These are phyloP conservation scores for Infundibulicybe gibba DNA, from an alignment of 768 basidiomycete genomes.

Conservation along the genomic window DNA sequence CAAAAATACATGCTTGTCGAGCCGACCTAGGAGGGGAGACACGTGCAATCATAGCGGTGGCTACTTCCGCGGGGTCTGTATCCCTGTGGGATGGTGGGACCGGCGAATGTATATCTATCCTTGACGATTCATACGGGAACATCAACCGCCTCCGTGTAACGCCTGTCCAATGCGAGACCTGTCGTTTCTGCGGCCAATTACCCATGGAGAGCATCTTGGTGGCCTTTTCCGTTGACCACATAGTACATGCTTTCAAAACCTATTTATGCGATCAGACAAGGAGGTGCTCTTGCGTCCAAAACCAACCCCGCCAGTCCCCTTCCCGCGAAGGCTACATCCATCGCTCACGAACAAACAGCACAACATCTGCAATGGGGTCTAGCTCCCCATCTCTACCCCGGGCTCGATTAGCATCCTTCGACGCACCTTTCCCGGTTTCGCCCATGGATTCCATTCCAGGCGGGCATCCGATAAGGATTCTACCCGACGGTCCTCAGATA, in stretches of 20 bases:
- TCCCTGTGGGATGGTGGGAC: conserved; percentile 77
- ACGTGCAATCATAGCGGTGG: conserved; percentile 54
- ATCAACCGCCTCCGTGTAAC: conserved; percentile 61
- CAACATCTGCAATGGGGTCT: conserved; percentile 34
- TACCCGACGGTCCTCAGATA: conserved; percentile 45
- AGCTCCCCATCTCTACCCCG: conserved; percentile 46
- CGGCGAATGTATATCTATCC: conserved; percentile 55
- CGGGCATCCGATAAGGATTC: conserved; percentile 68
- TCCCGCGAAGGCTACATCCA: conserved; percentile 46
- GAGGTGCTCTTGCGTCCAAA: conserved; percentile 63
- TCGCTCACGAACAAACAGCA: conserved; percentile 64
- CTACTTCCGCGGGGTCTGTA: conserved; percentile 63
- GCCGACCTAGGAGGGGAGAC: conserved; percentile 46
- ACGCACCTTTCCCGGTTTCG: conserved; percentile 75
- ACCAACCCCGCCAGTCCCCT: conserved; percentile 38
- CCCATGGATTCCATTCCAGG: conserved; percentile 73
- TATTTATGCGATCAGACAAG: conserved; percentile 54
- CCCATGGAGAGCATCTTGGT: conserved; percentile 63
- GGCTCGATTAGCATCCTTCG: conserved; percentile 45
- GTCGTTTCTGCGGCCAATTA: conserved; percentile 68
- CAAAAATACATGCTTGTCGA: conserved; percentile 49
- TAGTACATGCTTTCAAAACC: conserved; percentile 63
- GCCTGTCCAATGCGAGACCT: conserved; percentile 50
- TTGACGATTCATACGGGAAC: conserved; percentile 57
- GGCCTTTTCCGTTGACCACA: conserved; percentile 61